Evolutionary conservation across 169 alveolate genomes (phyloP).

Genomic region (Eimeria falciformis): DNA sequence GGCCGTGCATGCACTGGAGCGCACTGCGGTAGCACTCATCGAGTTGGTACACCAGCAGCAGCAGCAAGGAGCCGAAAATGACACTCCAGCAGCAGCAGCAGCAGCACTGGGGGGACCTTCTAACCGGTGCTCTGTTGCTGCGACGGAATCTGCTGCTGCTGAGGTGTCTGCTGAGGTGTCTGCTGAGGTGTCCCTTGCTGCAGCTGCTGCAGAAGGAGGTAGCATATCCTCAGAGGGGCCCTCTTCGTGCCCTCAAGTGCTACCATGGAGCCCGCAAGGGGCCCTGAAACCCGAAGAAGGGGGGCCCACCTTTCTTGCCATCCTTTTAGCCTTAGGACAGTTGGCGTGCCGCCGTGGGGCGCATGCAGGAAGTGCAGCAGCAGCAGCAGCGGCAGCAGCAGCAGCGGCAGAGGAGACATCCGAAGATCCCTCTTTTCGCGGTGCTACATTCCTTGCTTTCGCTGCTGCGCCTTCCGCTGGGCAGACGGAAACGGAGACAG

Average conservation of each 20-base stretch:
- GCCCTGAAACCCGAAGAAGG: too few relatives aligned
- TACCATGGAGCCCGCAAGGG: too few relatives aligned
- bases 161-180: neutral
- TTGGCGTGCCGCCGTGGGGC: neutral
- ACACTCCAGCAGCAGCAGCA: slow-evolving; percentile 16
- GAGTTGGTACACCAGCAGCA: neutral
- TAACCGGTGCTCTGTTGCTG: neutral
- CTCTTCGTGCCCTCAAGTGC: neutral
- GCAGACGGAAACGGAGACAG: slow-evolving; percentile 10
- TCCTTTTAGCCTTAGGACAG: slow-evolving; percentile 9
- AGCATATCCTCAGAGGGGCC: neutral
- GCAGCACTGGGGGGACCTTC: neutral
- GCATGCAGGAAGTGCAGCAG: neutral
- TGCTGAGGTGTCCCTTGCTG: neutral
- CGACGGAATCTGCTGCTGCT: neutral
- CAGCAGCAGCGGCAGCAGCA: slow-evolving; percentile 22
- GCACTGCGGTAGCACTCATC: neutral
- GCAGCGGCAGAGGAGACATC: neutral
- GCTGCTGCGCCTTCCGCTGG: neutral
- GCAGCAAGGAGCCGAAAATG: neutral
- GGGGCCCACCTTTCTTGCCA: neutral
- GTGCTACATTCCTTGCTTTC: neutral
- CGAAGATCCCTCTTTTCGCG: neutral
- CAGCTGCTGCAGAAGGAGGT: neutral
- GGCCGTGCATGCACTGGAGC: neutral